Percentiles rank a stretch among this genome's conserved stretches.
Conservation (phyloP, 2,329 filamentous ascomycete genomes). For the Aspergillus thermomutatus region DNA sequence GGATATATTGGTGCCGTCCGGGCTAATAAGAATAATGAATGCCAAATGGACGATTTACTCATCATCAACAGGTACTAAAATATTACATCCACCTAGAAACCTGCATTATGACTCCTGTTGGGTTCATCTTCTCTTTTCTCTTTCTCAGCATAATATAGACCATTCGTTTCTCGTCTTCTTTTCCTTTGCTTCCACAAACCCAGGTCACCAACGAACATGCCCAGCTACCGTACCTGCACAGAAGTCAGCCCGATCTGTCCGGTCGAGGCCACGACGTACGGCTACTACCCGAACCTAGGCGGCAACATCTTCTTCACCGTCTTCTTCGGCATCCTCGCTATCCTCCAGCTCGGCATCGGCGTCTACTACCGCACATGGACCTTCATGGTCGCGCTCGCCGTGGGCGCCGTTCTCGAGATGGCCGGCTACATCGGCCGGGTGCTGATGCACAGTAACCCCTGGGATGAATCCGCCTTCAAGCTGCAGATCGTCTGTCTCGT, state of each 20-base stretch:
- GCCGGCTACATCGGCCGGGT: slow-evolving; percentile 57
- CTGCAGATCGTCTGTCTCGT: slow-evolving; percentile 55
- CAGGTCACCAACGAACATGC: slow-evolving; percentile 7
- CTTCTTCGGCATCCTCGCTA: slow-evolving; percentile 49
- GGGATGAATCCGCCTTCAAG: slow-evolving; percentile 48
- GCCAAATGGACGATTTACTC: not conserved
- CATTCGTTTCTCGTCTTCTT: not conserved
- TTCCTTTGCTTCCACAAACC: not conserved
- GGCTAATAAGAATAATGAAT: not conserved
- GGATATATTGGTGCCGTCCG: not conserved
- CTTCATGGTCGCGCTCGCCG: slow-evolving; percentile 48
- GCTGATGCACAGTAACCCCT: slow-evolving; percentile 53
- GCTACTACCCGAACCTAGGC: slow-evolving; percentile 51
- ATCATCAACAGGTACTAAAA: not conserved
- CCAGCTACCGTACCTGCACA: slow-evolving; percentile 28
- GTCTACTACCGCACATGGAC: slow-evolving; percentile 55
- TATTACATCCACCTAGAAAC: not conserved
- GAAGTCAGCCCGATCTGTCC: slow-evolving; percentile 41
- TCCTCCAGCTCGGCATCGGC: slow-evolving; percentile 50
- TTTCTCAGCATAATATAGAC: not conserved
- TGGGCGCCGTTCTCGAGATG: slow-evolving; percentile 50
- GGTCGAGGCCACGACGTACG: slow-evolving; percentile 48
- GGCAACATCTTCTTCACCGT: slow-evolving; percentile 53
- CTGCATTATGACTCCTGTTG: not conserved
- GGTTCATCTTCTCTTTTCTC: slow-evolving; percentile 1